Percentiles rank a stretch among this genome's conserved stretches.
phyloP scores from a whole-genome alignment of 2,329 filamentous ascomycete species.

The Xylogone sp. region DNA sequence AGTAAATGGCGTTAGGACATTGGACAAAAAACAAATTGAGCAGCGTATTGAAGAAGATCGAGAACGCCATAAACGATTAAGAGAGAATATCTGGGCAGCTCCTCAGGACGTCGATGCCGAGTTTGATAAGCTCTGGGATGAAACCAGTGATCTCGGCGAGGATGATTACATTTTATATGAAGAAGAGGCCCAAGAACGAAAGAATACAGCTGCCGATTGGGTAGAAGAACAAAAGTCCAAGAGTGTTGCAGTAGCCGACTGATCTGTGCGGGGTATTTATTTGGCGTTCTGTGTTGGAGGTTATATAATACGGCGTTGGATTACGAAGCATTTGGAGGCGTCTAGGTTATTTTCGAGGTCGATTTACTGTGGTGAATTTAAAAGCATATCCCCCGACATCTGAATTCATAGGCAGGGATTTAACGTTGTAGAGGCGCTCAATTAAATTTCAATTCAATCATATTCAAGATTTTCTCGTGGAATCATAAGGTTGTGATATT shows the following conservation, averaged over 20 bases:
- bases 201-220: constrained; percentile 19
- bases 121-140: constrained; percentile 79
- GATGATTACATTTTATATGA: constrained; percentile 76
- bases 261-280: background rate
- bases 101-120: constrained; percentile 57
- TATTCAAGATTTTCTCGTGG: background rate
- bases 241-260: background rate
- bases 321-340: background rate
- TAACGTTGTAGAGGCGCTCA: background rate
- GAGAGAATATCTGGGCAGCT: constrained; percentile 93
- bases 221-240: constrained; percentile 16
- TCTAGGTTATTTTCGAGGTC: background rate
- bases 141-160: constrained; percentile 79
- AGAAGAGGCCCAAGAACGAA: constrained; percentile 58
- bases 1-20: constrained; percentile 24
- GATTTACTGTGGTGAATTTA: background rate
- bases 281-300: background rate
- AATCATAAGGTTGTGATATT: background rate
- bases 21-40: constrained; percentile 88
- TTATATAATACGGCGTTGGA: background rate
- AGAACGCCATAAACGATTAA: constrained; percentile 85
- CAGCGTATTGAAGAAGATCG: constrained; percentile 96
- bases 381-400: background rate
- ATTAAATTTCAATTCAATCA: background rate
- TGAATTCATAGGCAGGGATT: background rate